Evolutionary conservation across 768 basidiomycete species (phyloP).

Genomic region (Pleurotus tuber-regium): DNA sequence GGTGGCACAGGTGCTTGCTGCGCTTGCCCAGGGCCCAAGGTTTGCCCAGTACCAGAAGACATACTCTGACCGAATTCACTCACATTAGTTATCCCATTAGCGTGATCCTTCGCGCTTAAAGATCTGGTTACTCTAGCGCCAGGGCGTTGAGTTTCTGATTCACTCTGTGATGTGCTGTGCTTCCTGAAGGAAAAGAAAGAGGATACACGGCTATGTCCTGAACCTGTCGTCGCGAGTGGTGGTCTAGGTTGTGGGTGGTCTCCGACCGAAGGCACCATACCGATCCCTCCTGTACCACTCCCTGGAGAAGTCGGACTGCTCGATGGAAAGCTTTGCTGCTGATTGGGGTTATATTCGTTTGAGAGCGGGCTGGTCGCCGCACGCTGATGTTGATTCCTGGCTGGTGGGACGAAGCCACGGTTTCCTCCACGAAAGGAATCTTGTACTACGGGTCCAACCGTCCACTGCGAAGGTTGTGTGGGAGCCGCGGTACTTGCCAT

Average conservation of each 20-base stretch:
- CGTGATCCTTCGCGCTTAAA: slow-evolving; percentile 7
- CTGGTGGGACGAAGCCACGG: slow-evolving; percentile 26
- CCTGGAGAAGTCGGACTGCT: neutral
- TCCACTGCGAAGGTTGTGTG: slow-evolving; percentile 10
- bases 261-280: slow-evolving; percentile 16
- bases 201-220: slow-evolving; percentile 50
- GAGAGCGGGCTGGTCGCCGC: slow-evolving; percentile 14
- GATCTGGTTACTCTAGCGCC: slow-evolving; percentile 13
- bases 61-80: slow-evolving; percentile 5
- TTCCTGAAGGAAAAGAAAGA: slow-evolving; percentile 66
- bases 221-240: slow-evolving; percentile 17
- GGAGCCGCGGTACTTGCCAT: slow-evolving; percentile 6
- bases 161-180: slow-evolving; percentile 30
- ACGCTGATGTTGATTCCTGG: slow-evolving; percentile 24
- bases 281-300: neutral
- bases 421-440: slow-evolving; percentile 15
- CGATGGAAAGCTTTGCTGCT: slow-evolving; percentile 1
- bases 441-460: slow-evolving; percentile 7
- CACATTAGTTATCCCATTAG: neutral
- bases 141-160: slow-evolving; percentile 20
- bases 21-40: neutral
- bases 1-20: neutral
- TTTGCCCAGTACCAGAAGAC: neutral
- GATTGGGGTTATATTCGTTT: slow-evolving; percentile 16
- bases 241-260: slow-evolving; percentile 19